Percentiles rank a stretch among this genome's conserved stretches.
phyloP scores from a whole-genome alignment of 2,329 filamentous ascomycete genomes.

The Claviceps quebecensis region DNA sequence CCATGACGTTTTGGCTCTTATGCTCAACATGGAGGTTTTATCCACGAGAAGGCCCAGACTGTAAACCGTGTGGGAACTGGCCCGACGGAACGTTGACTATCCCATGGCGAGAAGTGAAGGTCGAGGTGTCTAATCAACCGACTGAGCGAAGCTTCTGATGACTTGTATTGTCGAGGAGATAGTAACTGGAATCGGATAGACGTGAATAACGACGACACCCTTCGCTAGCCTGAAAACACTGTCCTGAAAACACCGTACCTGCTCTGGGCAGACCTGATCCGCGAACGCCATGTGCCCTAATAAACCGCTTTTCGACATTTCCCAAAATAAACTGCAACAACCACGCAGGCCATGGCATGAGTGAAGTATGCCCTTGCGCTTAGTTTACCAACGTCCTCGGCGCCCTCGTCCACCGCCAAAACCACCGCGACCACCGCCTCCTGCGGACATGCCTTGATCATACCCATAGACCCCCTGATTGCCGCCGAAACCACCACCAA shows the following conservation, averaged over 20 bases:
- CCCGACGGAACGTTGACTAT: no score
- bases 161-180: no score
- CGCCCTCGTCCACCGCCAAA: slow-evolving; percentile 18
- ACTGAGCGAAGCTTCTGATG: no score
- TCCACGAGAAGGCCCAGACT: no score
- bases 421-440: slow-evolving; percentile 19
- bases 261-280: neutral
- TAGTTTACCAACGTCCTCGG: slow-evolving; percentile 14
- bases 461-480: slow-evolving; percentile 39
- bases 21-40: no score
- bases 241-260: neutral
- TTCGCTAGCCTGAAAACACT: neutral
- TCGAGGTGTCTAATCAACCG: no score
- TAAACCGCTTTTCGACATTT: neutral
- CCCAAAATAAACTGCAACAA: neutral
- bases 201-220: neutral
- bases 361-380: neutral
- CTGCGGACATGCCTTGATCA: slow-evolving; percentile 32
- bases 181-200: no score
- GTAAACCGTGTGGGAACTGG: no score
- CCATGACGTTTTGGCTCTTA: no score
- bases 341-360: neutral
- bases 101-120: no score
- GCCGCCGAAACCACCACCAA: slow-evolving; percentile 37
- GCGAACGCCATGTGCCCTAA: slow-evolving; percentile 1